Evolutionary conservation across 345 rosid genomes (phyloP).

Genomic region (Gossypium thurberi): DNA sequence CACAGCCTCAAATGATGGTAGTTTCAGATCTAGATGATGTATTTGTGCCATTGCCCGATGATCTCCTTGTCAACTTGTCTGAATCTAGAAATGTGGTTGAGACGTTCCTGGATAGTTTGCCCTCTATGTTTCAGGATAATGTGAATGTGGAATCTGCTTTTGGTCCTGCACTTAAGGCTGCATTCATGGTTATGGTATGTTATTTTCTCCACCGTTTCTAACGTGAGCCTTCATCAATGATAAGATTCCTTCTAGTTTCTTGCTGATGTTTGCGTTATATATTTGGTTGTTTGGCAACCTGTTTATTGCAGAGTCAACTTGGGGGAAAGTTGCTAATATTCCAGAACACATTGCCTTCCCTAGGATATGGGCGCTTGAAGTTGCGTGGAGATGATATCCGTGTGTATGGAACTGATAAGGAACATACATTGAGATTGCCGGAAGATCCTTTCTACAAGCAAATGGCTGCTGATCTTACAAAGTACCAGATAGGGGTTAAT

Average conservation of each 20-base stretch:
- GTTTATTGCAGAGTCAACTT: constrained; percentile 62
- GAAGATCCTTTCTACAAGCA: constrained; percentile 95
- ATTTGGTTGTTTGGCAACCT: neutral
- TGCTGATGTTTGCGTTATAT: constrained; percentile 13
- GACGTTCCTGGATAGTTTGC: constrained; percentile 86
- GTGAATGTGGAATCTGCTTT: constrained; percentile 92
- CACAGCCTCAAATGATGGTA: constrained; percentile 99
- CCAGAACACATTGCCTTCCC: constrained; percentile 90
- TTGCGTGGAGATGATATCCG: constrained; percentile 97
- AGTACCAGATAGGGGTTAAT: constrained; percentile 91
- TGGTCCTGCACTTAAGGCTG: constrained; percentile 96
- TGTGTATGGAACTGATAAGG: constrained; percentile 93
- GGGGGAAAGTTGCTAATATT: constrained; percentile 91
- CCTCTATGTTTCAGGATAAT: constrained; percentile 89
- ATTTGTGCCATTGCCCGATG: constrained; percentile 91
- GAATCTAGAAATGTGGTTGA: constrained; percentile 94
- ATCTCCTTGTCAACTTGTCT: constrained; percentile 96
- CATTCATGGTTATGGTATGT: constrained; percentile 92
- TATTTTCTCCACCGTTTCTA: constrained; percentile 5
- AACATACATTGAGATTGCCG: constrained; percentile 67
- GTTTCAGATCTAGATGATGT: constrained; percentile 94
- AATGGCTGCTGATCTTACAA: constrained; percentile 99
- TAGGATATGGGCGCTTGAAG: constrained; percentile 90
- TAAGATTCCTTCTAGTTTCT: constrained; percentile 10
- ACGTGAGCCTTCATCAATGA: constrained; percentile 9